Percentiles rank a stretch among this genome's conserved stretches.
These are phyloP conservation scores for Huntiella omanensis DNA, from an alignment of 2,329 filamentous ascomycete genomes.

Conservation along the genomic window DNA sequence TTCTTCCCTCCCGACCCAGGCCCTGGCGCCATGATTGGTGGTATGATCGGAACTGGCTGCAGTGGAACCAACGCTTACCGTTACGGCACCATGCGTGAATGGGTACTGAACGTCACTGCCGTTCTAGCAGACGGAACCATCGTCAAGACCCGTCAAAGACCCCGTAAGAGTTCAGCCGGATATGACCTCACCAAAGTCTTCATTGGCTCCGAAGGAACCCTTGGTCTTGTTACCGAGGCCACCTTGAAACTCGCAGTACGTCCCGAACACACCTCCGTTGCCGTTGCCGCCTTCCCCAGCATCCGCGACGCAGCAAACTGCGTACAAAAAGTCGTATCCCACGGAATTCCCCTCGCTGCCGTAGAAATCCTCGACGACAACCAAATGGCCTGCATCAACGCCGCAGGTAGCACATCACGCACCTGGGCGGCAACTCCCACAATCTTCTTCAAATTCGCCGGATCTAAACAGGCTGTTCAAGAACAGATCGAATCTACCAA, in stretches of 20 bases:
- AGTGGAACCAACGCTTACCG: conserved; percentile 77
- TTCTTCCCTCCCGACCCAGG: conserved; percentile 90
- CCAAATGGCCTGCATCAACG: conserved; percentile 58
- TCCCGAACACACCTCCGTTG: conserved; percentile 63
- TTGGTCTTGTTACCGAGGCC: conserved; percentile 81
- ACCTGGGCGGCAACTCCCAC: conserved; percentile 56
- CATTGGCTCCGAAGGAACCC: conserved; percentile 78
- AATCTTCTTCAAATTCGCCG: conserved; percentile 70
- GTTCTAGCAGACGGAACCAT: conserved; percentile 80
- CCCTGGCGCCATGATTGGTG: conserved; percentile 80
- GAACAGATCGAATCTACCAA: conserved; percentile 58
- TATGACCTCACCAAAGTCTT: conserved; percentile 84
- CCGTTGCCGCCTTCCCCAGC: conserved; percentile 41
- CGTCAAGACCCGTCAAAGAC: conserved; percentile 74
- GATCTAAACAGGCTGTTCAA: conserved; percentile 51
- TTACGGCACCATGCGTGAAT: conserved; percentile 89
- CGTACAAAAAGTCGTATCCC: conserved; percentile 59
- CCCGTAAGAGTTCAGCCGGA: conserved; percentile 75
- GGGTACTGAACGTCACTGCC: conserved; percentile 73
- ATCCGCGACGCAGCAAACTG: conserved; percentile 60
- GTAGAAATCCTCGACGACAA: conserved; percentile 84
- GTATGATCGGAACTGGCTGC: conserved; percentile 60
- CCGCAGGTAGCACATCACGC: conserved; percentile 45
- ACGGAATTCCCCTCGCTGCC: conserved; percentile 73
- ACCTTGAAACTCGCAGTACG: conserved; percentile 71